Conservation (phyloP, 495 filamentous ascomycete species). For the Talaromyces stipitatus region DNA sequence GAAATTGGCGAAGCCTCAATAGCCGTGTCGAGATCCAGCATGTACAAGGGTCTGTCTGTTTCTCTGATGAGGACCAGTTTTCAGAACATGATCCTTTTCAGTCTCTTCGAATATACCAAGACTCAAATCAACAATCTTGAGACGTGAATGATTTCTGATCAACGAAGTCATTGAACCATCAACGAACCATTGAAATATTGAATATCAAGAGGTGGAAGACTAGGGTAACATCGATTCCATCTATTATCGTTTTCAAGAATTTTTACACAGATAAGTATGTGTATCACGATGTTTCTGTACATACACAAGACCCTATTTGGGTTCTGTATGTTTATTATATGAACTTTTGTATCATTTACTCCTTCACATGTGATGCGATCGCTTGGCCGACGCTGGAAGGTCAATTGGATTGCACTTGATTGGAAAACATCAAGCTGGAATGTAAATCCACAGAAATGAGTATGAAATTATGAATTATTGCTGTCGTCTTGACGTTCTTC, state of each 20-base stretch:
- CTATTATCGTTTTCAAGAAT: background rate
- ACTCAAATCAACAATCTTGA: constrained; percentile 30
- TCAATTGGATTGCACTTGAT: background rate
- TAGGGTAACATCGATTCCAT: background rate
- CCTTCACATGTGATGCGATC: constrained; percentile 13
- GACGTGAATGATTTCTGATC: background rate
- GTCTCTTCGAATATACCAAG: constrained; percentile 40
- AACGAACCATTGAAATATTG: background rate
- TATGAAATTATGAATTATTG: background rate
- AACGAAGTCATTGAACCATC: background rate
- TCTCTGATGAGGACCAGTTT: constrained; percentile 38
- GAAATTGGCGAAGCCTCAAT: constrained; percentile 37
- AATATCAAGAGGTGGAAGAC: background rate
- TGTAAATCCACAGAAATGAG: background rate
- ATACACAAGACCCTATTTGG: no score
- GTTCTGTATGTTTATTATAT: background rate
- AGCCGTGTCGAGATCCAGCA: constrained; percentile 39
- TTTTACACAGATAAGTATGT: background rate
- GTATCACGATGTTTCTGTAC: background rate
- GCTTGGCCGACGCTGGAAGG: background rate
- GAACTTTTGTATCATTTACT: constrained; percentile 8
- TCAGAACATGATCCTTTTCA: constrained; percentile 44
- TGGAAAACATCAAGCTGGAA: constrained; percentile 1
- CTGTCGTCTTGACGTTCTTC: background rate
- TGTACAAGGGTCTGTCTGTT: constrained; percentile 43